Conservation (phyloP, 2,329 filamentous ascomycete genomes). For the Penicillium sp. region DNA sequence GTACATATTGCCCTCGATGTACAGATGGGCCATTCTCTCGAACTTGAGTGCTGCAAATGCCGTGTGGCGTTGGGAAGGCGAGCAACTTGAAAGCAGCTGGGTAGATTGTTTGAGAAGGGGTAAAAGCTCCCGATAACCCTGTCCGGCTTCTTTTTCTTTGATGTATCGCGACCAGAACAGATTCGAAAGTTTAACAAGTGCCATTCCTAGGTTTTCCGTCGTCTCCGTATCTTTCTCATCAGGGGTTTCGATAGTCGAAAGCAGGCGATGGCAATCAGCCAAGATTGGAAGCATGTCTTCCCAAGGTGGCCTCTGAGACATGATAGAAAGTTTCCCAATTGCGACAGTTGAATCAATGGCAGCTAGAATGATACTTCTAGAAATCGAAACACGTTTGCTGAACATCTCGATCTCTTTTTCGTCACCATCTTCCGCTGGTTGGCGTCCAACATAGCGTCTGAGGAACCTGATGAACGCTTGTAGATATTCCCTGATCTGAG, state of each 20-base stretch:
- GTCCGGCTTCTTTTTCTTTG: constrained; percentile 33
- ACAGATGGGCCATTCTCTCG: constrained; percentile 38
- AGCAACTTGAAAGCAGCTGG: constrained; percentile 29
- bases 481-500: constrained; percentile 31
- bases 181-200: constrained; percentile 38
- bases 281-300: constrained; percentile 30
- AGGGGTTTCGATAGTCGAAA: constrained; percentile 22
- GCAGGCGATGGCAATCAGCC: constrained; percentile 31
- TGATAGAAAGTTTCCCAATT: constrained; percentile 33
- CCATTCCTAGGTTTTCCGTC: constrained; percentile 20
- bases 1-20: constrained; percentile 31
- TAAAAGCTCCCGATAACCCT: constrained; percentile 29
- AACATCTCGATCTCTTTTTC: constrained; percentile 26
- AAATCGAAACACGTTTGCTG: constrained; percentile 25
- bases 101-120: constrained; percentile 36
- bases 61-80: constrained; percentile 27
- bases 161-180: constrained; percentile 42
- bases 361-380: constrained; percentile 33
- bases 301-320: constrained; percentile 33
- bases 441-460: constrained; percentile 34
- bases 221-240: constrained; percentile 10
- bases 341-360: constrained; percentile 36
- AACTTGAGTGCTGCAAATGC: constrained; percentile 39
- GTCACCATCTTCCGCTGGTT: constrained; percentile 22
- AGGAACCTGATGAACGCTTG: constrained; percentile 35